Base-by-base conservation (phyloP, 257 asterid genomes). In the Solanum chiquidenum region DNA sequence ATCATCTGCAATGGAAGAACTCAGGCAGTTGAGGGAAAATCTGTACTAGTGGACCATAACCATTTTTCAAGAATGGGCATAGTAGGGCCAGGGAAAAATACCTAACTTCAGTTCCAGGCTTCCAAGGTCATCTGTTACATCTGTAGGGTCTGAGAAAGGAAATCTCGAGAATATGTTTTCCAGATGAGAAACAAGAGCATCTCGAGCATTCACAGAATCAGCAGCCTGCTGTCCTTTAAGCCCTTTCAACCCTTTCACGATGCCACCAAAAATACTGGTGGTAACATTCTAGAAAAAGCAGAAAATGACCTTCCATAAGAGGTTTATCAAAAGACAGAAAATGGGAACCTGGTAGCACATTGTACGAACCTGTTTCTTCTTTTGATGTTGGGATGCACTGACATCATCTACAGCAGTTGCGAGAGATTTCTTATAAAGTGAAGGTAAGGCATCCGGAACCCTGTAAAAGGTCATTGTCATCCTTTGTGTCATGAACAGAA, bases 191-290 rank as follows among this genome's bases (percentile, higher is more conserved):
- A 90, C 73, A 90, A 94, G 16, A 84, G 42, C 80, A 75, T 91
- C 98, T 88, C 90, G 96, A 85, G 93, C 88, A 91, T 95, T 96
- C 44, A 46, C 58, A 87, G 84, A 83, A 69, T 88, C 88, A 83
- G 85, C 86, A 88, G 83, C 93, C 68, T 90, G 91, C 88, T 88
- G 94, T 88, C 87, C 92, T 90, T 93, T 92, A 80, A 60, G 88
- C 83, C 96, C 98, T 94, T 94, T 97, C 60, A 97, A 91, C 79
- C 98, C 99, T 94, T 95, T 95, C 76, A 96, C 87, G 91, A 97
- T 86, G 86, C 94, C 94, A 88, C 94, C 93, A 84, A 97, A 91
- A 86, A 93, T 93, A 90, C 96, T 95, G 83, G 94, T 93, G 87
- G 90, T 58, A 84, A 90, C 86, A 84, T 86, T 88, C 98, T 95